phyloP scores from a whole-genome alignment of 768 basidiomycete genomes.

The Tricholoma sp. region DNA sequence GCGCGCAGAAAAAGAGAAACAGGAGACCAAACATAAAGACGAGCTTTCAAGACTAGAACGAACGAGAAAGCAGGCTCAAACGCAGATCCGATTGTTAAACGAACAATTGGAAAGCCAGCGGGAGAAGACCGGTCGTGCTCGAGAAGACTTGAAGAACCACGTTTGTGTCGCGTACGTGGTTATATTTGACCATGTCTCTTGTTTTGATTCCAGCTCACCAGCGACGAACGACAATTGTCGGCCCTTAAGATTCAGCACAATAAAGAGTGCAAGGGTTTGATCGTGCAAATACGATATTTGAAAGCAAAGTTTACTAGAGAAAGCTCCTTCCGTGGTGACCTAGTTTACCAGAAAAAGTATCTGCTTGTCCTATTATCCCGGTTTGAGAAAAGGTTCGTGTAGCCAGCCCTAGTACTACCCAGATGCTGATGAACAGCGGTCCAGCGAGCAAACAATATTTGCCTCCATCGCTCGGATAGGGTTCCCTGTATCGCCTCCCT shows the following conservation, averaged over 20 bases:
- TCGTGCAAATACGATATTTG: slow-evolving; percentile 87
- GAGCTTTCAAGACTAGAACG: slow-evolving; percentile 55
- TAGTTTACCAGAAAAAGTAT: slow-evolving; percentile 87
- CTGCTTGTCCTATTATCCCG: slow-evolving; percentile 66
- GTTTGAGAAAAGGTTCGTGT: slow-evolving; percentile 63
- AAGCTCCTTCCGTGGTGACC: slow-evolving; percentile 65
- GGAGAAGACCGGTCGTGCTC: slow-evolving; percentile 40
- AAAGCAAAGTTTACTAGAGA: slow-evolving; percentile 91
- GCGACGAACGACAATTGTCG: slow-evolving; percentile 50
- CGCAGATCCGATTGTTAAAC: slow-evolving; percentile 59
- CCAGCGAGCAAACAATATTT: slow-evolving; percentile 65
- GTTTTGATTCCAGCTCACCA: slow-evolving; percentile 19
- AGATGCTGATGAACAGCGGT: not conserved
- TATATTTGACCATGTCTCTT: not conserved
- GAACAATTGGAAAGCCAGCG: slow-evolving; percentile 60
- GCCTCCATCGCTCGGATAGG: slow-evolving; percentile 75
- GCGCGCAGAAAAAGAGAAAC: slow-evolving; percentile 59
- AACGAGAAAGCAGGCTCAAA: slow-evolving; percentile 59
- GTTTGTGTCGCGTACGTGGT: slow-evolving; percentile 53
- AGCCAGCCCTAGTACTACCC: not conserved
- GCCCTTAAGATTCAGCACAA: slow-evolving; percentile 64
- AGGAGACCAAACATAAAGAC: slow-evolving; percentile 49
- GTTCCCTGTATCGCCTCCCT: slow-evolving; percentile 44
- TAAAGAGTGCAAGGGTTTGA: slow-evolving; percentile 84
- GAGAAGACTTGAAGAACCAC: slow-evolving; percentile 48